Conservation (phyloP, 2,329 filamentous ascomycete genomes). For the Hypoxylon sp. region DNA sequence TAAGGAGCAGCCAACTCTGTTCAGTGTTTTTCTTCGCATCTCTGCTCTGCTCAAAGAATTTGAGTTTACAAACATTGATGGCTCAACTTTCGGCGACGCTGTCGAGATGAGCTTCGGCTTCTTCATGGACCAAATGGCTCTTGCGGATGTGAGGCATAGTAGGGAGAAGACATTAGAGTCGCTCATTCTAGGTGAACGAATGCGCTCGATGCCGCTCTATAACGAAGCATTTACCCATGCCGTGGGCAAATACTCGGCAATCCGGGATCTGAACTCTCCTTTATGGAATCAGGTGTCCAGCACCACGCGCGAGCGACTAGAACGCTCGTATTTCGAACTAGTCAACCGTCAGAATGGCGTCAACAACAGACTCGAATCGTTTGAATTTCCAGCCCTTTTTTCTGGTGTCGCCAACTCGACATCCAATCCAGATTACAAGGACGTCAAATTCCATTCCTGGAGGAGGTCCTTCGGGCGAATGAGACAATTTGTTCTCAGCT, state of each 20-base stretch:
- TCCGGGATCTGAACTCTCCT: slow-evolving; percentile 75
- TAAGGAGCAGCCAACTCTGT: slow-evolving; percentile 65
- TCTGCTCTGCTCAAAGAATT: slow-evolving; percentile 69
- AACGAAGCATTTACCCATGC: slow-evolving; percentile 93
- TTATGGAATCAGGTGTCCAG: slow-evolving; percentile 79
- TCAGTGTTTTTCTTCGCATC: slow-evolving; percentile 69
- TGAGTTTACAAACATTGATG: slow-evolving; percentile 69
- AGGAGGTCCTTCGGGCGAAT: slow-evolving; percentile 80
- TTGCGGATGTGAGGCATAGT: slow-evolving; percentile 85
- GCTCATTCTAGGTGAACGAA: slow-evolving; percentile 87
- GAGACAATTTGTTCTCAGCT: slow-evolving; percentile 78
- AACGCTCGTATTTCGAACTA: slow-evolving; percentile 85
- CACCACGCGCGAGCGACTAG: slow-evolving; percentile 82
- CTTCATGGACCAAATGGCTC: slow-evolving; percentile 81
- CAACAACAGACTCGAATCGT: slow-evolving; percentile 82
- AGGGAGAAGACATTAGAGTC: slow-evolving; percentile 91
- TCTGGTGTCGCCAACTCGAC: slow-evolving; percentile 89
- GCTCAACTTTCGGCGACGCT: slow-evolving; percentile 71
- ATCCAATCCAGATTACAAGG: slow-evolving; percentile 80
- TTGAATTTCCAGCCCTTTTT: slow-evolving; percentile 92
- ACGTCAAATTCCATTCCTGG: slow-evolving; percentile 89
- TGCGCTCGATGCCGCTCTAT: slow-evolving; percentile 86
- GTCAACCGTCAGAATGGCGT: slow-evolving; percentile 79
- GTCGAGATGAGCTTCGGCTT: slow-evolving; percentile 77
- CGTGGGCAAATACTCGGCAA: slow-evolving; percentile 85